Percentiles rank a stretch among this genome's conserved stretches.
Conservation (phyloP, 169 alveolate genomes). For the Plasmodium malariae region DNA sequence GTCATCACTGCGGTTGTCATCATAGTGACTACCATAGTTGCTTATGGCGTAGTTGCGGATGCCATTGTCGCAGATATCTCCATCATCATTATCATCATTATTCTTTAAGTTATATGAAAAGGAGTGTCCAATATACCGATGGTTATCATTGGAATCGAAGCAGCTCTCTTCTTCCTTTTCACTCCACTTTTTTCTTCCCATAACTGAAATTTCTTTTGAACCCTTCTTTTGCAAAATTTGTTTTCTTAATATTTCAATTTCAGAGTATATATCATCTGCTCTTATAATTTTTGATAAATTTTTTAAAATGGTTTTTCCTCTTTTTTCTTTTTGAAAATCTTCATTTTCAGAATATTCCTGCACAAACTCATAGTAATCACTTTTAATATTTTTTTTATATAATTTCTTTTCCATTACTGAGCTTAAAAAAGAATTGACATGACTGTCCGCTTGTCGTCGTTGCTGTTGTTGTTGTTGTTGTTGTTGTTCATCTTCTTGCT, state of each 20-base stretch:
- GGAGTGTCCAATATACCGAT: neutral
- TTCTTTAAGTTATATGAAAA: neutral
- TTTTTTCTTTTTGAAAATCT: no score
- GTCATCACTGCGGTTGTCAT: no score
- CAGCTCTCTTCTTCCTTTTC: slow-evolving; percentile 15
- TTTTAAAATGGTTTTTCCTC: neutral
- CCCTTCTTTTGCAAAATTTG: neutral
- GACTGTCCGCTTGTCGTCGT: neutral
- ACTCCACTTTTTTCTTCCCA: neutral
- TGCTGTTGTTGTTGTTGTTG: neutral
- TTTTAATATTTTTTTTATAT: neutral
- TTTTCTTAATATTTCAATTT: neutral
- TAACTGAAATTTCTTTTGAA: neutral
- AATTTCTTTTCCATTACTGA: neutral
- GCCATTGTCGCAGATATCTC: no score
- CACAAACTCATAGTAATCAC: neutral
- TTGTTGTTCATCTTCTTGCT: neutral
- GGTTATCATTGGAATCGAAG: neutral
- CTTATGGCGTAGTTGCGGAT: no score
- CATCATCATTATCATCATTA: neutral
- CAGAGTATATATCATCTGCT: neutral
- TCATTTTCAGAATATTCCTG: no score
- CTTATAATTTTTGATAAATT: neutral
- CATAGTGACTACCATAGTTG: no score
- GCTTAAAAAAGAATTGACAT: neutral